Conservation (phyloP, 257 asterid species). For the Nemophila menziesii region DNA sequence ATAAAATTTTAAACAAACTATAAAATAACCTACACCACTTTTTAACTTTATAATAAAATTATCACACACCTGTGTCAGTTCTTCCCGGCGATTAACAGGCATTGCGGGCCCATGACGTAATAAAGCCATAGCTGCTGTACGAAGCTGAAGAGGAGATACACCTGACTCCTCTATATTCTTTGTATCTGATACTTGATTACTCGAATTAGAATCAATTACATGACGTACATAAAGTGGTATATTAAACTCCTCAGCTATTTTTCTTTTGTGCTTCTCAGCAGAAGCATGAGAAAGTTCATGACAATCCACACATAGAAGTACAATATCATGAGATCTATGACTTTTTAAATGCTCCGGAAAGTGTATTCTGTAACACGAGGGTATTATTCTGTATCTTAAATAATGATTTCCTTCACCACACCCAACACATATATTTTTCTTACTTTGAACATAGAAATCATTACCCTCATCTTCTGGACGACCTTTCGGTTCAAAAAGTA, state of each 20-base stretch:
- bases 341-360: conserved; percentile 97
- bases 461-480: conserved; percentile 97
- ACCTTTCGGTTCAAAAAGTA: conserved; percentile 95
- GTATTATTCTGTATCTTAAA: conserved; percentile 85
- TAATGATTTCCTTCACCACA: conserved; percentile 98
- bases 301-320: conserved; percentile 93
- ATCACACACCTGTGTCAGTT: conserved; percentile 56
- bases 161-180: conserved; percentile 43
- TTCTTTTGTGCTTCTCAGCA: conserved; percentile 80
- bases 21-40: conserved; percentile 7
- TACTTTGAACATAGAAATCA: conserved; percentile 87
- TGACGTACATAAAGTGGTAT: conserved; percentile 65
- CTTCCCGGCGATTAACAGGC: conserved; percentile 81
- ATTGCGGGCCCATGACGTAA: conserved; percentile 73
- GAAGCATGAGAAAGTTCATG: conserved; percentile 95
- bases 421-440: conserved; percentile 89
- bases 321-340: conserved; percentile 95
- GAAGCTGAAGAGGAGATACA: conserved; percentile 83
- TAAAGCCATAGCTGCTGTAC: conserved; percentile 91
- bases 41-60: not conserved
- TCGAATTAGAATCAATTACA: conserved; percentile 43
- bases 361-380: conserved; percentile 93
- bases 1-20: too few relatives aligned
- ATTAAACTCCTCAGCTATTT: conserved; percentile 60
- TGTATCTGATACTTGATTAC: conserved; percentile 20